A percentile compares a stretch with the other conserved stretches of the same genome.
These are phyloP conservation scores for Alopecurus myosuroides DNA, from an alignment of 176 grass and related monocot genomes.

Conservation along the genomic window DNA sequence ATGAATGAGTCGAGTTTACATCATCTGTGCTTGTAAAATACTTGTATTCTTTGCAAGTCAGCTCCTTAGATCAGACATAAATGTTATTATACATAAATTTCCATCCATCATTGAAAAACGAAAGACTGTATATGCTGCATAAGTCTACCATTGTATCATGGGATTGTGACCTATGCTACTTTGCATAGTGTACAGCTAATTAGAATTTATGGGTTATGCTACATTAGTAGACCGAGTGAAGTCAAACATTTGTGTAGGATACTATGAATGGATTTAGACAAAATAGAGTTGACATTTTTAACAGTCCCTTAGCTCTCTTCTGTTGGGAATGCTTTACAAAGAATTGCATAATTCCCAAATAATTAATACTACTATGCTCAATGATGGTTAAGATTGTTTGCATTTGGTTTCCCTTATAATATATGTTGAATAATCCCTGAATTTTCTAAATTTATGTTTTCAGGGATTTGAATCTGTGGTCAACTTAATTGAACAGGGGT, in stretches of 20 bases:
- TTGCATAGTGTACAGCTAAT: neutral
- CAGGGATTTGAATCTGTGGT: constrained; percentile 2
- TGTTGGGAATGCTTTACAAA: neutral
- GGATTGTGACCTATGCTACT: neutral
- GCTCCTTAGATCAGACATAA: neutral
- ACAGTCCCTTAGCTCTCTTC: neutral
- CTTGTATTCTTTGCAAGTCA: neutral
- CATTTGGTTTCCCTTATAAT: neutral
- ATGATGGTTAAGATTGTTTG: neutral
- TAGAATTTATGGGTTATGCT: neutral
- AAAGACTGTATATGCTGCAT: neutral
- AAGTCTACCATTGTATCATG: neutral
- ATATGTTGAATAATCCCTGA: neutral
- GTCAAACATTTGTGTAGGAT: neutral
- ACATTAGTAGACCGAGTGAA: neutral
- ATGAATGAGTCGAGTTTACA: neutral
- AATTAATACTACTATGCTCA: neutral
- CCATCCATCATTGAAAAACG: neutral
- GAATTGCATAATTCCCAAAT: neutral
- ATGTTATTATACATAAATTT: neutral
- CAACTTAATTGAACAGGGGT: neutral
- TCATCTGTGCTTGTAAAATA: neutral
- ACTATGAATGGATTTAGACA: neutral
- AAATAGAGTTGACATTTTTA: neutral
- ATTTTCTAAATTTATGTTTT: neutral